Evolutionary conservation across 495 filamentous ascomycete species (phyloP), one percentile per base, ranked within the genome.

Genomic region (Penicillium chermesinum): DNA sequence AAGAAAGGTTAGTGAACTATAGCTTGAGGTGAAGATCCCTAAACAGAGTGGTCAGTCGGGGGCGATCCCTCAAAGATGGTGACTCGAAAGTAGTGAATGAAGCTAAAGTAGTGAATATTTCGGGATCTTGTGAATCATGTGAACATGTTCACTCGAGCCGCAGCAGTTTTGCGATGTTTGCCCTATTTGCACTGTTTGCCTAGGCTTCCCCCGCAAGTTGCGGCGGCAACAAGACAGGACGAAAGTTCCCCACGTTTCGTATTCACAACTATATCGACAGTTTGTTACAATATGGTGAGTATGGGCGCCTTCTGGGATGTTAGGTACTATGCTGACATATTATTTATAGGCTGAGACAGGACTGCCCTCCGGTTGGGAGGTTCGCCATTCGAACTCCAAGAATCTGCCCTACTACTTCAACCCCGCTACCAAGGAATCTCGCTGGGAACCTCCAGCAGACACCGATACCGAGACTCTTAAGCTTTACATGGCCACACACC

Each of bases 351-450:
- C 75, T 55, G 86, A 89, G 36, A 83, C 86, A 55, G 93, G 93
- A 61, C 82, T 98, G 44, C 93, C 93, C 37, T 61, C 79, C 4
- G 77, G 81, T 62, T 96, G 93, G 93, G 90, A 95, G 70, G 88
- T 97, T 60, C 88, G 90, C 57, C 88, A 91, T 71, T 94, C 87
- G 64, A 91, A 95, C 71, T 91, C 88, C 65, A 97, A 95, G 72
- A 94, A 93, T 67, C 86, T 97, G 13, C 93, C 93, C 30, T 98
- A 98, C 74, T 98, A 96, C 71, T 97, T 95, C 85, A 93, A 95
- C 69, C 67, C 85, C 19, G 65, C 64, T 20, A 86, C 86, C 39
- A 89, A 87, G 59, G 81, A 84, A 55, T 97, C 93, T 41, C 80
- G 86, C 65, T 98, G 93, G 93, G 91, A 97, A 57, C 93, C 93